Percentiles rank a stretch among this genome's conserved stretches.
Evolutionary conservation across 2,329 filamentous ascomycete genomes (phyloP).

Genomic region (Diplodia corticola): DNA sequence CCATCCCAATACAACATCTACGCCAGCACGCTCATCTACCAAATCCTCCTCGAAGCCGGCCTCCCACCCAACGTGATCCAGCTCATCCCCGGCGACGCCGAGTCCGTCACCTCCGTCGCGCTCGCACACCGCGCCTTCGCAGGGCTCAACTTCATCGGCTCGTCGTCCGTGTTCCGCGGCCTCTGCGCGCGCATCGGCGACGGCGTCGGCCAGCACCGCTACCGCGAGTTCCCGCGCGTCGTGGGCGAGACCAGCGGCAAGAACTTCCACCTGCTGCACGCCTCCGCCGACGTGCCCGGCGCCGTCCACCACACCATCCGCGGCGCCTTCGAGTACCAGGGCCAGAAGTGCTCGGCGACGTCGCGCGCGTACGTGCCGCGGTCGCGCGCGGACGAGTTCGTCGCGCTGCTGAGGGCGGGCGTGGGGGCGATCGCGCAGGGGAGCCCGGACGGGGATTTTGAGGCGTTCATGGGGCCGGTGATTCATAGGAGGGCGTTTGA

Average conservation of each 20-base stretch:
- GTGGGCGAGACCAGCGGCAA: slow-evolving; percentile 91
- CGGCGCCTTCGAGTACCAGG: slow-evolving; percentile 86
- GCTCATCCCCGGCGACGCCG: slow-evolving; percentile 86
- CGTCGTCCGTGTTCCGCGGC: slow-evolving; percentile 84
- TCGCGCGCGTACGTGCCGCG: slow-evolving; percentile 76
- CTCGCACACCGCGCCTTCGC: slow-evolving; percentile 79
- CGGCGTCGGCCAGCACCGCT: slow-evolving; percentile 77
- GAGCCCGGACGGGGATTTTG: slow-evolving; percentile 62
- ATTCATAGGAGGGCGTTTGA: slow-evolving; percentile 81
- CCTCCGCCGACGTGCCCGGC: slow-evolving; percentile 73
- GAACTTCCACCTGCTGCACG: slow-evolving; percentile 86
- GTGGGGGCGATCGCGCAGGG: slow-evolving; percentile 70
- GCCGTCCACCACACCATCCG: slow-evolving; percentile 80
- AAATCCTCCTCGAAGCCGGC: slow-evolving; percentile 87
- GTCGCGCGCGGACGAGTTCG: slow-evolving; percentile 72
- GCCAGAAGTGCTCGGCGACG: slow-evolving; percentile 87
- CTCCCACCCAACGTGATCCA: slow-evolving; percentile 88
- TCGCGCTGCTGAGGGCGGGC: slow-evolving; percentile 65
- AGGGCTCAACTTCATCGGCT: slow-evolving; percentile 89
- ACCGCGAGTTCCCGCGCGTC: slow-evolving; percentile 81
- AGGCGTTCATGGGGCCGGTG: slow-evolving; percentile 83
- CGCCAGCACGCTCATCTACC: slow-evolving; percentile 85
- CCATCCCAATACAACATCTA: slow-evolving; percentile 85
- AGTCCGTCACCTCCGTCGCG: slow-evolving; percentile 75
- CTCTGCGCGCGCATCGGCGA: slow-evolving; percentile 86